Conservation (phyloP, 306 rosid genomes). For the Arachis hypogaea region DNA sequence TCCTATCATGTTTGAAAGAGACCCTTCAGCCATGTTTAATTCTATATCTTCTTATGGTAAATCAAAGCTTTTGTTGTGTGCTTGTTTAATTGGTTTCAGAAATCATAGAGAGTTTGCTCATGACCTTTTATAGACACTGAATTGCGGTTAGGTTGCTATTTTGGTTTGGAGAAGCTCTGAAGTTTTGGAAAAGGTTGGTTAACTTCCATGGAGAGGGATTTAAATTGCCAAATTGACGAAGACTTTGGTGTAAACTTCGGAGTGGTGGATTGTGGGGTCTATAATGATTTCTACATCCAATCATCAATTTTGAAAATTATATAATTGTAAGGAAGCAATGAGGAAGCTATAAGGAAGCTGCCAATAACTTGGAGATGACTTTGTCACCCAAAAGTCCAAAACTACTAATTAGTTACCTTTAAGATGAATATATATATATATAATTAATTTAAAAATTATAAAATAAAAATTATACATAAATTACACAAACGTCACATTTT, state of each 20-base stretch:
- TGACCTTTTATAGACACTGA: background rate
- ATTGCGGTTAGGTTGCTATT: background rate
- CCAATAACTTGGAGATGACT: background rate
- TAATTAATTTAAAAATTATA: no score
- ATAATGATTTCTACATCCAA: background rate
- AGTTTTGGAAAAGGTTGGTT: background rate
- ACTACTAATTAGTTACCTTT: no score
- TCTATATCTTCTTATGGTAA: background rate
- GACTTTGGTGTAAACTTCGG: background rate
- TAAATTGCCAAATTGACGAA: background rate
- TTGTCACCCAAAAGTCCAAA: no score
- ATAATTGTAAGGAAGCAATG: no score
- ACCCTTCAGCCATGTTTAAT: slow-evolving; percentile 45
- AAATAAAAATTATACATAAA: no score
- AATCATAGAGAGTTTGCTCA: background rate
- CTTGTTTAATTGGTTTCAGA: background rate
- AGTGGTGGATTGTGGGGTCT: background rate
- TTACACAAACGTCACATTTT: no score
- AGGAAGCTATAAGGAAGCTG: background rate
- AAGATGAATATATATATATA: no score
- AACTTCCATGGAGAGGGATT: background rate
- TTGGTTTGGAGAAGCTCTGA: no score
- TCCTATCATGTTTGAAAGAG: slow-evolving; percentile 42
- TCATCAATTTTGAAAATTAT: background rate
- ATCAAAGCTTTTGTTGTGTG: background rate